Base-by-base conservation (phyloP, 2,329 filamentous ascomycete species). In the Diaporthe aspalathi region DNA sequence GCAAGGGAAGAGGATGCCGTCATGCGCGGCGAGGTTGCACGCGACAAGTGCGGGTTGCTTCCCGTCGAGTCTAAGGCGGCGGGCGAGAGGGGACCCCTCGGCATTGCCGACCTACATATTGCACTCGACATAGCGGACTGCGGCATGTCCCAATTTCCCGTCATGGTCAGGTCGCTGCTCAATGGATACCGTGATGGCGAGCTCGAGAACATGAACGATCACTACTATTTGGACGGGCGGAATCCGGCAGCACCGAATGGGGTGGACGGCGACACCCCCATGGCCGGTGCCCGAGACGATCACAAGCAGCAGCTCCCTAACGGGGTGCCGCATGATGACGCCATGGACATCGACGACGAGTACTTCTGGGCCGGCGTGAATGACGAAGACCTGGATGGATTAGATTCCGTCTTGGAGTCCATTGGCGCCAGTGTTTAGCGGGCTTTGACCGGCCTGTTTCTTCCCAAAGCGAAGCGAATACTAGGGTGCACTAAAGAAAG, bases 61-160 rank as follows among this genome's bases (percentile, higher is more conserved):
- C 95, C 95, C 0, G 84, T 94, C 45, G 94, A 98, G 80, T 89
- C 93, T 3, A 94, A 93, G 78, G 91, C 92, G 67, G 91, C 92
- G 20, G 89, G 89, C 69, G 90, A 92, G 76, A 87, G 94, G 49
- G 88, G 90, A 7, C 90, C 93, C 0, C 82, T 98, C 1, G 91
- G 91, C 17, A 92, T 95, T 83, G 90, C 91, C 22, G 95, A 98
- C 79, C 81, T 98, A 60, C 88, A 92, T 47, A 84, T 97, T 3
- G 90, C 93, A 0, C 80, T 97, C 20, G 89, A 93, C 72, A 87
- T 97, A 74, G 91, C 92, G 16, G 93, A 96, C 68, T 89, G 88
- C 32, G 91, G 93, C 72, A 86, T 97, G 74, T 90, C 91, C 12
- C 90, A 93, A 72, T 95, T 96, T 82, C 94, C 93, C 0, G 86